phyloP scores from a whole-genome alignment of 768 basidiomycete genomes.

The Mycena alexandri region DNA sequence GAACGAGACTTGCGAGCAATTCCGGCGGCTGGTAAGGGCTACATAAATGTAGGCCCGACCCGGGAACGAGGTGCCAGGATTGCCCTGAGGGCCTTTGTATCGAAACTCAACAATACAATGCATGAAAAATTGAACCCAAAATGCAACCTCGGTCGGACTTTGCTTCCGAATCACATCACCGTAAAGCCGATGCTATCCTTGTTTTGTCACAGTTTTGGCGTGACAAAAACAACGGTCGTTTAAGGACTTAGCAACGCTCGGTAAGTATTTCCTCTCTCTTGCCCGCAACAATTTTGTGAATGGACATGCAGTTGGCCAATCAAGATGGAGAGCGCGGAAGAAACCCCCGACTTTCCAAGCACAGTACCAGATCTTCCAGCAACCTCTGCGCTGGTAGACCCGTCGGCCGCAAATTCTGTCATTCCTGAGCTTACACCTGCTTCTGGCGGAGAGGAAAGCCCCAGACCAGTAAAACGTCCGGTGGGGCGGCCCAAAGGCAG shows the following conservation, averaged over 20 bases:
- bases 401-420: neutral
- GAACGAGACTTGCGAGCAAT: no score
- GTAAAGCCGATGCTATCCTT: neutral
- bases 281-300: neutral
- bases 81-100: no score
- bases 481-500: slow-evolving; percentile 33
- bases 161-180: no score
- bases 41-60: no score
- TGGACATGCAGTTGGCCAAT: slow-evolving; percentile 1
- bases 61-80: no score
- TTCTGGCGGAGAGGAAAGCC: neutral
- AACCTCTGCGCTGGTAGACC: slow-evolving; percentile 5
- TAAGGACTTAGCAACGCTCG: slow-evolving; percentile 15
- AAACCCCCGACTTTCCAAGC: slow-evolving; percentile 18
- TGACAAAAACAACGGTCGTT: neutral
- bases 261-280: slow-evolving; percentile 6
- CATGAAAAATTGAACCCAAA: no score
- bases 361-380: slow-evolving; percentile 20
- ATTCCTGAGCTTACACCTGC: neutral
- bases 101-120: no score
- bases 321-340: slow-evolving; percentile 4
- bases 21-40: no score
- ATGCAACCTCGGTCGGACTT: no score
- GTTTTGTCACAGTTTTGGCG: neutral
- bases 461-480: slow-evolving; percentile 22